Conservation (phyloP, 2,329 filamentous ascomycete species). For the Colletotrichum scovillei region DNA sequence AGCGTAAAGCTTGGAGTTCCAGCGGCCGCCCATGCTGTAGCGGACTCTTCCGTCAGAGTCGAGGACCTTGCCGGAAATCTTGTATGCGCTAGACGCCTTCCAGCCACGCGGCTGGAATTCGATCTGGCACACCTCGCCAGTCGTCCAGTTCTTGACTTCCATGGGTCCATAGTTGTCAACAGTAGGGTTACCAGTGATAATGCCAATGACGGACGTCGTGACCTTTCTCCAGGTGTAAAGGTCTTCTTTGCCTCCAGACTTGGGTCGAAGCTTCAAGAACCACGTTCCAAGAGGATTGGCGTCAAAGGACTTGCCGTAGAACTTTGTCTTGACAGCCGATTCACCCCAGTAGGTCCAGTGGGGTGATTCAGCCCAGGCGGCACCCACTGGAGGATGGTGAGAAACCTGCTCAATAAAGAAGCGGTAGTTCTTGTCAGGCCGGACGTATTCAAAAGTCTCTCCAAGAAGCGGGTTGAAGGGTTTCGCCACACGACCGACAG, state of each 20-base stretch:
- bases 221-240: constrained; percentile 99
- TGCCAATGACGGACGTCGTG: constrained; percentile 96
- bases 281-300: constrained; percentile 96
- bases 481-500: constrained; percentile 95
- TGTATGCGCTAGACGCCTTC: constrained; percentile 93
- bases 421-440: constrained; percentile 96
- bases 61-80: constrained; percentile 86
- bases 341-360: constrained; percentile 99
- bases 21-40: constrained; percentile 91
- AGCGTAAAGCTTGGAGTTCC: constrained; percentile 98
- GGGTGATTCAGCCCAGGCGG: constrained; percentile 90
- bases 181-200: constrained; percentile 94
- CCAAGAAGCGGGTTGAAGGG: constrained; percentile 97
- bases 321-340: constrained; percentile 94
- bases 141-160: constrained; percentile 98
- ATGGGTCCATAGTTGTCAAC: constrained; percentile 99
- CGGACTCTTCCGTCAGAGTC: constrained; percentile 83
- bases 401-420: constrained; percentile 99
- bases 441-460: constrained; percentile 95
- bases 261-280: constrained; percentile 89
- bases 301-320: constrained; percentile 97
- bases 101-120: constrained; percentile 97
- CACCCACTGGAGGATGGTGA: constrained; percentile 95
- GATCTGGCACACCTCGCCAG: constrained; percentile 87
- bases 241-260: constrained; percentile 80